These are phyloP conservation scores for Pythium grandisporangium DNA, from an alignment of 352 stramenopile genomes.

Conservation along the genomic window DNA sequence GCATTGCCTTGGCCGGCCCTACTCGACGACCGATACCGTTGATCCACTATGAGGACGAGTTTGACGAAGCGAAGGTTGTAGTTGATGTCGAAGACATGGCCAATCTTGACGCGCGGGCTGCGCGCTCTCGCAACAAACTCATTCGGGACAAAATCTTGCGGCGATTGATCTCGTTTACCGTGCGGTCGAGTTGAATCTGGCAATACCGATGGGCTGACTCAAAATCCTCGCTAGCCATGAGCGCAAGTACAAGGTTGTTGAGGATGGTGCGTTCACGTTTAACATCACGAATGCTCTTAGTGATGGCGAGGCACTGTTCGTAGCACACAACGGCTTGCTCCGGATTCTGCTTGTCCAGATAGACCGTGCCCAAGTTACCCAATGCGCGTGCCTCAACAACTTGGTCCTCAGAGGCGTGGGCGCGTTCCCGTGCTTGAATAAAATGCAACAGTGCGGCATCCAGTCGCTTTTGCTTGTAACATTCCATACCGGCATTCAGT, in stretches of 20 bases:
- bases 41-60: too few species aligned
- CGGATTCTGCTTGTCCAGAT: slow-evolving; percentile 64
- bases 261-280: slow-evolving; percentile 78
- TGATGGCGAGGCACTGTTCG: slow-evolving; percentile 68
- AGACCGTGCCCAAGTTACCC: slow-evolving; percentile 69
- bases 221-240: slow-evolving; percentile 55
- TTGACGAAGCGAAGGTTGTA: too few species aligned
- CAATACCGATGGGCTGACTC: slow-evolving; percentile 46
- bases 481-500: slow-evolving; percentile 66
- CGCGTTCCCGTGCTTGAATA: slow-evolving; percentile 49
- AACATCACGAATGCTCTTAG: slow-evolving; percentile 50
- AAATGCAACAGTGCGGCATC: slow-evolving; percentile 58
- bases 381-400: slow-evolving; percentile 68
- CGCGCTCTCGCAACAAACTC: slow-evolving; percentile 47
- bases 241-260: slow-evolving; percentile 75
- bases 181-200: slow-evolving; percentile 61
- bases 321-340: slow-evolving; percentile 67
- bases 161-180: slow-evolving; percentile 54
- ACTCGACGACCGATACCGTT: too few species aligned
- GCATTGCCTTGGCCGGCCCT: too few species aligned
- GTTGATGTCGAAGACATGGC: too few species aligned
- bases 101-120: slow-evolving; percentile 10
- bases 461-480: slow-evolving; percentile 60
- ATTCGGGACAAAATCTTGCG: slow-evolving; percentile 76
- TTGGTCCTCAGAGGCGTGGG: slow-evolving; percentile 26